Evolutionary conservation across 768 basidiomycete genomes (phyloP).

Genomic region (Cyathus striatus): DNA sequence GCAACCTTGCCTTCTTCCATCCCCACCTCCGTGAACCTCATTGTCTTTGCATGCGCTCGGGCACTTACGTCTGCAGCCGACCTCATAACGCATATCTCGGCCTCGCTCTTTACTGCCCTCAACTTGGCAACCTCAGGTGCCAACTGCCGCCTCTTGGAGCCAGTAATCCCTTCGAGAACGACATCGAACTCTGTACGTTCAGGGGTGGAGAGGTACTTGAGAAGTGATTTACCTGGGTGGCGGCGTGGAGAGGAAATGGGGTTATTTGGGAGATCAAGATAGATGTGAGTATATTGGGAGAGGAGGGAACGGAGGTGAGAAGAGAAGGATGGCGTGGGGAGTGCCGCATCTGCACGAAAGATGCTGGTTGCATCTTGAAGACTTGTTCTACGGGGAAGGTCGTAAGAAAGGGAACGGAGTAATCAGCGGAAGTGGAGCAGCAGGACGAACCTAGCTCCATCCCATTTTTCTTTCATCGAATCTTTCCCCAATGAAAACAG

Average conservation of each 20-base stretch:
- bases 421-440: too few relatives aligned
- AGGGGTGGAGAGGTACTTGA: slow-evolving; percentile 43
- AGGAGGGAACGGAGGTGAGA: slow-evolving; percentile 54
- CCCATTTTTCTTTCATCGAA: slow-evolving; percentile 81
- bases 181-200: slow-evolving; percentile 45
- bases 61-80: slow-evolving; percentile 85
- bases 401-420: neutral
- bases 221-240: slow-evolving; percentile 37
- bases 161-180: slow-evolving; percentile 49
- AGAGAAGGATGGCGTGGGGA: slow-evolving; percentile 49
- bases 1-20: slow-evolving; percentile 36
- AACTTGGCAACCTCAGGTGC: slow-evolving; percentile 67
- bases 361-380: slow-evolving; percentile 55
- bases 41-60: slow-evolving; percentile 84
- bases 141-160: slow-evolving; percentile 43
- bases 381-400: slow-evolving; percentile 46
- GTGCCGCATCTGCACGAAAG: slow-evolving; percentile 78
- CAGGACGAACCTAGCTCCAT: slow-evolving; percentile 64
- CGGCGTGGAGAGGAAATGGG: slow-evolving; percentile 17
- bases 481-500: slow-evolving; percentile 79
- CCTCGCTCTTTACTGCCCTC: slow-evolving; percentile 72
- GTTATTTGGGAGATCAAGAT: slow-evolving; percentile 40
- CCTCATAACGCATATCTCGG: slow-evolving; percentile 78
- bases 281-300: slow-evolving; percentile 42
- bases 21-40: slow-evolving; percentile 61